Conservation (phyloP, 495 filamentous ascomycete genomes). For the Symbiotaphrina buchneri region DNA sequence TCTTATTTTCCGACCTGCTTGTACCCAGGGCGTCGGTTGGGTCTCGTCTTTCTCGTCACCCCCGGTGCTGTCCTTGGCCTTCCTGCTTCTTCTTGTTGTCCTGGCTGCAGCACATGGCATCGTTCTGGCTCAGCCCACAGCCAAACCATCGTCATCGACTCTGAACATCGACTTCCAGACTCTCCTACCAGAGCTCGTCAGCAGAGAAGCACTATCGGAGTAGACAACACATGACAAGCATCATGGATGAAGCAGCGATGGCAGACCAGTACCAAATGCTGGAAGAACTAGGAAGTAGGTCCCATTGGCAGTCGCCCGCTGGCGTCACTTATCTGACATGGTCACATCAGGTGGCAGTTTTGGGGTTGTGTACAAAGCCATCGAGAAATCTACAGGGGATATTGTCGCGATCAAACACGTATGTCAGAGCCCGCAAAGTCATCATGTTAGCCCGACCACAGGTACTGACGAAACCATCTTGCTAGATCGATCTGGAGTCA, state of each 20-base stretch:
- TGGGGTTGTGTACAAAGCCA: conserved; percentile 88
- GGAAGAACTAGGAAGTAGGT: conserved; percentile 81
- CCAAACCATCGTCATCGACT: no score
- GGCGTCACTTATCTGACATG: conserved; percentile 5
- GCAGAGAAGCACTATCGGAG: no score
- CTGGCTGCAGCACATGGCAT: no score
- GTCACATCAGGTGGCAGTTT: conserved; percentile 63
- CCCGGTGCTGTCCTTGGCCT: no score
- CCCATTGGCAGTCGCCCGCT: conserved; percentile 9
- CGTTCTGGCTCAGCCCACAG: no score
- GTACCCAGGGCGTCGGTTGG: no score
- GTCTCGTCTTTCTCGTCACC: no score
- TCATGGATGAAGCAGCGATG: conserved; percentile 36
- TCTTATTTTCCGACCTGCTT: no score
- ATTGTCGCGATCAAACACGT: conserved; percentile 86
- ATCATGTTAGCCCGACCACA: conserved; percentile 6
- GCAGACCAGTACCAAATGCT: conserved; percentile 68
- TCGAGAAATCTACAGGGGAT: conserved; percentile 66
- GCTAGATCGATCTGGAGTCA: conserved; percentile 95
- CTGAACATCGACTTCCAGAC: no score
- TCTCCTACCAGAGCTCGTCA: no score
- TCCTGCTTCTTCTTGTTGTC: no score
- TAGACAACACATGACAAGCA: no score
- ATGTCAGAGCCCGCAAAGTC: conserved; percentile 11
- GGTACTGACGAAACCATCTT: conserved; percentile 4